phyloP scores from a whole-genome alignment of 495 filamentous ascomycete species.

The Aspergillus bertholletiae region DNA sequence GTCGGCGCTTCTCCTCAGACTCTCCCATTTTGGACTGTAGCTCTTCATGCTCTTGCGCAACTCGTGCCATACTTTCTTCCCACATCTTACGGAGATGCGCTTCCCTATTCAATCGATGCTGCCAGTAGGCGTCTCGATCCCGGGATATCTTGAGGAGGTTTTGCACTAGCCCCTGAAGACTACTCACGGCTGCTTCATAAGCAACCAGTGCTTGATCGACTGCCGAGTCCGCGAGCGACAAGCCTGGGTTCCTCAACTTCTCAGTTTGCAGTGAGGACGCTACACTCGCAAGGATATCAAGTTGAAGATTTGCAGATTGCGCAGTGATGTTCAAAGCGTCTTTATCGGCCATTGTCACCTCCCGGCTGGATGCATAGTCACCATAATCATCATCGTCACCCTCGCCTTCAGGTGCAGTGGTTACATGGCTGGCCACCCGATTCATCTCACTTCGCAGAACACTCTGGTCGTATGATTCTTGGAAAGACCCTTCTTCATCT shows the following conservation, averaged over 20 bases:
- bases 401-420: constrained; percentile 43
- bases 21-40: constrained; percentile 84
- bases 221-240: constrained; percentile 69
- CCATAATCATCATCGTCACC: constrained; percentile 83
- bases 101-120: constrained; percentile 88
- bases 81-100: constrained; percentile 85
- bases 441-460: constrained; percentile 48
- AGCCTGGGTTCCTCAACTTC: constrained; percentile 60
- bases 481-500: constrained; percentile 55
- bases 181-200: constrained; percentile 85
- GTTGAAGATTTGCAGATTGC: constrained; percentile 87
- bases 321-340: constrained; percentile 95
- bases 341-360: constrained; percentile 67
- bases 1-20: constrained; percentile 82
- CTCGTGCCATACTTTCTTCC: constrained; percentile 97
- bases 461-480: constrained; percentile 58
- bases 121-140: constrained; percentile 95
- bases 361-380: constrained; percentile 77
- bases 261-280: constrained; percentile 76
- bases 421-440: constrained; percentile 43
- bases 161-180: constrained; percentile 79
- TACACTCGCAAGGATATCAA: constrained; percentile 83
- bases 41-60: constrained; percentile 89
- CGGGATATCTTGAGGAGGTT: constrained; percentile 87
- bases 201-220: constrained; percentile 76